These are phyloP conservation scores for Septoria linicola DNA, from an alignment of 2,329 filamentous ascomycete genomes.

Conservation along the genomic window DNA sequence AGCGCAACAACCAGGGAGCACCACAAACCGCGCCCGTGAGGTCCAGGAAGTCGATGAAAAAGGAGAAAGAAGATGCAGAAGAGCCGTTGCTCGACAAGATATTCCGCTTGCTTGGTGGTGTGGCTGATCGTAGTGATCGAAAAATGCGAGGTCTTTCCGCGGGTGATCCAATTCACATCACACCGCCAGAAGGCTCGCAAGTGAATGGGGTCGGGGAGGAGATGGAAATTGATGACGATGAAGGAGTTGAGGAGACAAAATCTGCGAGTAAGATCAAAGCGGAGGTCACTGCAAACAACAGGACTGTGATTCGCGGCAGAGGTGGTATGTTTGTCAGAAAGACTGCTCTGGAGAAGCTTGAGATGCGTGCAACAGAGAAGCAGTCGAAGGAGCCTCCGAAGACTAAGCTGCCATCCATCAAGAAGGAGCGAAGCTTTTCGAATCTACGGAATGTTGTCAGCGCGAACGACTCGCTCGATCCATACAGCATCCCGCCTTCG, in stretches of 20 bases:
- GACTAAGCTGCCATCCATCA: conserved; percentile 26
- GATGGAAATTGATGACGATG: conserved; percentile 1
- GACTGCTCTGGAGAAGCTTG: conserved; percentile 7
- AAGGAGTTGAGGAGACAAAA: no score
- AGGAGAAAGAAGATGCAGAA: conserved; percentile 8
- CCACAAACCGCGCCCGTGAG: conserved; percentile 3
- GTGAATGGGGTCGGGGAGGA: neutral
- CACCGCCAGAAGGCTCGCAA: conserved; percentile 15
- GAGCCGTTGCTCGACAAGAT: conserved; percentile 19
- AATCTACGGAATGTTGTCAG: conserved; percentile 32
- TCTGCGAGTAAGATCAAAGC: conserved; percentile 16
- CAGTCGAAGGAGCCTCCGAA: conserved; percentile 3
- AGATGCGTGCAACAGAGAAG: neutral
- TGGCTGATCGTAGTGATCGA: conserved; percentile 22
- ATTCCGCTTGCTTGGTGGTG: conserved; percentile 17
- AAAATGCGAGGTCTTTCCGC: conserved; percentile 16
- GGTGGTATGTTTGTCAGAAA: conserved; percentile 21
- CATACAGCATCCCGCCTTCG: conserved; percentile 29
- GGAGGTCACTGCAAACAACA: conserved; percentile 19
- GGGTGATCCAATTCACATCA: conserved; percentile 14
- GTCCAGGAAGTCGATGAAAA: neutral
- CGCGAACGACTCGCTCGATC: conserved; percentile 27
- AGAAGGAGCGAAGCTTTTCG: conserved; percentile 32
- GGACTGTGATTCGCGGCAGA: conserved; percentile 17
- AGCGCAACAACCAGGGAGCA: neutral